Evolutionary conservation across 1,284 basidiomycete species (phyloP).

Genomic region (Xanthoconium separans): DNA sequence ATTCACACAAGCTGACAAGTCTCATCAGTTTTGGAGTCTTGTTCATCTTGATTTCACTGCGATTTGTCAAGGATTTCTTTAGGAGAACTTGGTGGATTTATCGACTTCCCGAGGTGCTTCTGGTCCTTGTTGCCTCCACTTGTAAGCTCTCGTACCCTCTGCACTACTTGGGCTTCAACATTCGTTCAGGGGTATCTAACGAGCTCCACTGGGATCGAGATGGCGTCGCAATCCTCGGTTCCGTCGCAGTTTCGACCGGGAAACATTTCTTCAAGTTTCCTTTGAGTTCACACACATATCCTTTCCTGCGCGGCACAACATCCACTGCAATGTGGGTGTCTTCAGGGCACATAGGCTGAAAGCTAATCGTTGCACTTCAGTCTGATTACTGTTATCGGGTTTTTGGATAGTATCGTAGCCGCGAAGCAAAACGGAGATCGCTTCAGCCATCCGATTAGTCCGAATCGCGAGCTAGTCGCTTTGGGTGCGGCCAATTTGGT

Average conservation of each 20-base stretch:
- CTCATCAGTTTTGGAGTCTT: constrained; percentile 72
- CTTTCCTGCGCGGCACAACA: constrained; percentile 71
- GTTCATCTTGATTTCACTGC: constrained; percentile 59
- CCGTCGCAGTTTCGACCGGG: constrained; percentile 63
- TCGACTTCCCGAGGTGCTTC: constrained; percentile 81
- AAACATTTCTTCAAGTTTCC: constrained; percentile 68
- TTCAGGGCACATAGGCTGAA: background rate
- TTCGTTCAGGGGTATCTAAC: constrained; percentile 61
- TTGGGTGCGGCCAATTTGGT: constrained; percentile 82
- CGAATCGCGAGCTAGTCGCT: constrained; percentile 89
- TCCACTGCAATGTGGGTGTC: constrained; percentile 69
- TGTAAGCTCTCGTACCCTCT: constrained; percentile 45
- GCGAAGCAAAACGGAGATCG: constrained; percentile 85
- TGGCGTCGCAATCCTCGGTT: constrained; percentile 82
- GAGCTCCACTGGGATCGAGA: constrained; percentile 72
- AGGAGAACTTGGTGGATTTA: constrained; percentile 61
- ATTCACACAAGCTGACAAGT: constrained; percentile 67
- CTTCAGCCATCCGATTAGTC: constrained; percentile 86
- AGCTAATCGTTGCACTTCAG: constrained; percentile 34
- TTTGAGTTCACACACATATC: constrained; percentile 54
- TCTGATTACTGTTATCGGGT: constrained; percentile 74
- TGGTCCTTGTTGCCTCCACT: constrained; percentile 77
- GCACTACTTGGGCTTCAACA: background rate
- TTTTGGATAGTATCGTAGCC: constrained; percentile 80
- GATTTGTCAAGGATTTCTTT: constrained; percentile 53